These are phyloP conservation scores for Metschnikowia drakensbergensis DNA, from an alignment of 805 yeast genomes.

Conservation along the genomic window DNA sequence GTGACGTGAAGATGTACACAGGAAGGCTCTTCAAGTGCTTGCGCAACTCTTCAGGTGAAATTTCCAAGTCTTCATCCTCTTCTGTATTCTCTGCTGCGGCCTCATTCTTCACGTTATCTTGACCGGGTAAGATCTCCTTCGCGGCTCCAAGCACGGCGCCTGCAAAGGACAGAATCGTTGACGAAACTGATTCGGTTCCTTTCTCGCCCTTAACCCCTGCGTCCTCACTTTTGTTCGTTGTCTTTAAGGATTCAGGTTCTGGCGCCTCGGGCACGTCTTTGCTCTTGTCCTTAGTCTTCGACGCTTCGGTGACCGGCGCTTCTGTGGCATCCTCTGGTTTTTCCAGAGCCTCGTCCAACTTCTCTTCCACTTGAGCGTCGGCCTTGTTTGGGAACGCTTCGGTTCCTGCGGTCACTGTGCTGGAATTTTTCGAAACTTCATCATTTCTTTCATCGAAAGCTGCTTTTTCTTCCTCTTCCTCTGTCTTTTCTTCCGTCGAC, in stretches of 20 bases:
- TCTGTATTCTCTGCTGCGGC: conserved; percentile 3
- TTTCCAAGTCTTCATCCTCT: conserved; percentile 27
- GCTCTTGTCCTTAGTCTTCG: background rate
- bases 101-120: background rate
- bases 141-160: conserved; percentile 1
- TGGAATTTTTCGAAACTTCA: background rate
- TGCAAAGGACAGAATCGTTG: conserved; percentile 1
- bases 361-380: background rate
- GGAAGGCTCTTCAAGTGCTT: conserved; percentile 49
- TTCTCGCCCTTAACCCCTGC: background rate
- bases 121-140: conserved; percentile 1
- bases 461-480: conserved; percentile 5
- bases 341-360: background rate
- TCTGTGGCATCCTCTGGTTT: background rate
- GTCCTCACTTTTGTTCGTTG: background rate
- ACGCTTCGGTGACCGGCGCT: background rate
- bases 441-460: conserved; percentile 5
- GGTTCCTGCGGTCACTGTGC: background rate
- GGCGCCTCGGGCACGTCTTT: too few species aligned
- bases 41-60: conserved; percentile 41
- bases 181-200: background rate
- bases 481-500: conserved; percentile 4
- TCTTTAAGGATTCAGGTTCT: background rate
- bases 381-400: background rate
- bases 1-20: conserved; percentile 74